Conservation (phyloP, 1,284 basidiomycete species). For the Salmacisia buchloeana region DNA sequence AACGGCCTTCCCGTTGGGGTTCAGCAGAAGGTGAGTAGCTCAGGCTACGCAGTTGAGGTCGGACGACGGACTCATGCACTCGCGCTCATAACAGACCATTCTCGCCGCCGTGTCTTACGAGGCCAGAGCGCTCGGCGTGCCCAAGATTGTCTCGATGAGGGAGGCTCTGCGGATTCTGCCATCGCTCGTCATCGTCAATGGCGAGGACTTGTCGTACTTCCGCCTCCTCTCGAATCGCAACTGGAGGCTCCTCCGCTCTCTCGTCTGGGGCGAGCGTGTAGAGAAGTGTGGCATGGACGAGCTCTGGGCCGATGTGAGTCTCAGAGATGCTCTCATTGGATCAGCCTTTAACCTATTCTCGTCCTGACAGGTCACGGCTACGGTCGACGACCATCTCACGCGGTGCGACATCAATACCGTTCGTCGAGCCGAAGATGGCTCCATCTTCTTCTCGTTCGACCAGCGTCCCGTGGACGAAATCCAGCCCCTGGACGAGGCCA, state of each 20-base stretch:
- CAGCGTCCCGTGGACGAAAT: slow-evolving; percentile 2
- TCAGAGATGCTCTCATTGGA: background rate
- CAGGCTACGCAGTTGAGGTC: too few relatives aligned
- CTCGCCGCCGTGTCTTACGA: slow-evolving; percentile 52
- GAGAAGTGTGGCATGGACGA: slow-evolving; percentile 53
- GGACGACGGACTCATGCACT: too few relatives aligned
- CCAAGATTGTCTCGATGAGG: slow-evolving; percentile 47
- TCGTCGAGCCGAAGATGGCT: background rate
- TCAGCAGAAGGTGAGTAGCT: slow-evolving; percentile 45
- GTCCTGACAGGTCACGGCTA: slow-evolving; percentile 26
- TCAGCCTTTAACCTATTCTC: background rate
- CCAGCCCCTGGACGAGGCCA: background rate
- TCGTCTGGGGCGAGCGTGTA: slow-evolving; percentile 36
- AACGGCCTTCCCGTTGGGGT: slow-evolving; percentile 50
- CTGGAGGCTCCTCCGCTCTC: slow-evolving; percentile 38
- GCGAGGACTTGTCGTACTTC: slow-evolving; percentile 51
- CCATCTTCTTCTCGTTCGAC: slow-evolving; percentile 20
- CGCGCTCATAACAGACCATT: too few relatives aligned
- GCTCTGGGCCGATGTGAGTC: slow-evolving; percentile 49
- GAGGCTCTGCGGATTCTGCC: slow-evolving; percentile 47
- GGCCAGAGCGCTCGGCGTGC: slow-evolving; percentile 47
- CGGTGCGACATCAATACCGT: background rate
- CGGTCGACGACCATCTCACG: slow-evolving; percentile 42
- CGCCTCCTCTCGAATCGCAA: slow-evolving; percentile 42
- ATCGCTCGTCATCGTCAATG: slow-evolving; percentile 50